Evolutionary conservation across 805 yeast species (phyloP).

Genomic region (Ogataea haglerorum): DNA sequence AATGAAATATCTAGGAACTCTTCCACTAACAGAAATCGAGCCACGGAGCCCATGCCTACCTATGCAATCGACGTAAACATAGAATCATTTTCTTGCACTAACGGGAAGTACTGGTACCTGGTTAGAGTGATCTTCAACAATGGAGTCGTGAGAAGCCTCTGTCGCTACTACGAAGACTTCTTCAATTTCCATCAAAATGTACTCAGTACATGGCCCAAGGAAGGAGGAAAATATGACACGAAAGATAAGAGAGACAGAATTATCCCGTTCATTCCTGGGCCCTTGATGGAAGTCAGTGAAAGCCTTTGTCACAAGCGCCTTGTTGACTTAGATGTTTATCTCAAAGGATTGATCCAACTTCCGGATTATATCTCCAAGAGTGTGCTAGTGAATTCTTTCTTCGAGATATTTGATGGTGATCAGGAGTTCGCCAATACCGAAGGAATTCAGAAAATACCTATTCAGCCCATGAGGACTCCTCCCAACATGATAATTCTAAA

Average conservation of each 20-base stretch:
- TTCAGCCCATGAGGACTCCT: conserved; percentile 30
- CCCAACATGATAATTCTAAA: conserved; percentile 30
- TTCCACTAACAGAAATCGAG: conserved; percentile 11
- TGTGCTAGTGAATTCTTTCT: conserved; percentile 64
- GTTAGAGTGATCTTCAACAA: conserved; percentile 63
- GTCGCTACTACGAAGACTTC: conserved; percentile 92
- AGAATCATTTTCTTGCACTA: conserved; percentile 74
- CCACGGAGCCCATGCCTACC: conserved; percentile 13
- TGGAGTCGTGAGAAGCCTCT: conserved; percentile 67
- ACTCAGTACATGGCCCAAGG: conserved; percentile 81
- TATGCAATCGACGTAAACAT: conserved; percentile 64
- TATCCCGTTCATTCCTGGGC: conserved; percentile 95
- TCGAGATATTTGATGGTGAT: conserved; percentile 65
- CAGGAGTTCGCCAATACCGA: conserved; percentile 37
- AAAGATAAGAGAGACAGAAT: conserved; percentile 76
- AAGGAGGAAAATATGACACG: conserved; percentile 78
- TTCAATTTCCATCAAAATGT: conserved; percentile 87
- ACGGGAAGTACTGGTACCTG: conserved; percentile 87
- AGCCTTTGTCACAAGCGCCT: conserved; percentile 51
- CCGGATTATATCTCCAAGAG: conserved; percentile 76
- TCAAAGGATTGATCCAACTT: conserved; percentile 55
- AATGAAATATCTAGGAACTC: conserved; percentile 13
- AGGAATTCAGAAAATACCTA: conserved; percentile 19
- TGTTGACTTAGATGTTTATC: conserved; percentile 51
- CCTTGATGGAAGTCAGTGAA: conserved; percentile 86